Conservation (phyloP, 331 rosid species). For the Pyracantha coccinea region DNA sequence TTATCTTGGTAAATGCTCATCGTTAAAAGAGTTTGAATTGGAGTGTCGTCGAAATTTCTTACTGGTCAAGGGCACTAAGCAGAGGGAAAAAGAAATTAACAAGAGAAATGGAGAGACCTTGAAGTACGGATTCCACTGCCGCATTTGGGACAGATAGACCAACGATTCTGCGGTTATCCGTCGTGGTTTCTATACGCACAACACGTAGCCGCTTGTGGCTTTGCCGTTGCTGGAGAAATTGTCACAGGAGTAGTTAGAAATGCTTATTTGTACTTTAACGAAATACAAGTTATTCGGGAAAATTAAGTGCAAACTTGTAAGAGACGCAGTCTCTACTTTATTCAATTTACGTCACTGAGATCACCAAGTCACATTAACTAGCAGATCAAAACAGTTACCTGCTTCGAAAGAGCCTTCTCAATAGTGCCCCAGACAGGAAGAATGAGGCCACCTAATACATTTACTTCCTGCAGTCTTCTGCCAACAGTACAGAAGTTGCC, state of each 20-base stretch:
- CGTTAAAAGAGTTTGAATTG: not conserved
- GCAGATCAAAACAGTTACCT: slow-evolving; percentile 38
- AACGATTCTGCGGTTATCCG: slow-evolving; percentile 61
- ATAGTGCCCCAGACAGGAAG: slow-evolving; percentile 92
- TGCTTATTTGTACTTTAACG: not conserved
- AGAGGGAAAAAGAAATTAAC: not conserved
- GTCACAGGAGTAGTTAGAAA: not conserved
- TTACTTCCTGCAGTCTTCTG: slow-evolving; percentile 89
- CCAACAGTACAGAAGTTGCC: slow-evolving; percentile 80
- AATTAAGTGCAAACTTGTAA: not conserved
- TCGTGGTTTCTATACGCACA: slow-evolving; percentile 76
- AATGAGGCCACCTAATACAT: slow-evolving; percentile 86
- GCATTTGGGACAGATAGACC: slow-evolving; percentile 81
- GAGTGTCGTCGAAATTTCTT: not conserved
- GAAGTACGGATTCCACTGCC: slow-evolving; percentile 74
- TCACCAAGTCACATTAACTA: not conserved
- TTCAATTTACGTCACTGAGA: not conserved
- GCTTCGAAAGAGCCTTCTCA: slow-evolving; percentile 89
- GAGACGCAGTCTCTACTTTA: too few species aligned
- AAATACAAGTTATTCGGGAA: not conserved
- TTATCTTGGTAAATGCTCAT: too few species aligned
- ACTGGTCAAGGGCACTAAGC: not conserved
- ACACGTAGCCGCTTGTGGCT: slow-evolving; percentile 75
- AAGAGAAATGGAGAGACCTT: slow-evolving; percentile 38
- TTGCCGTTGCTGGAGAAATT: slow-evolving; percentile 38